Conservation (phyloP, 2,329 filamentous ascomycete species). For the Exophiala dermatitidis region DNA sequence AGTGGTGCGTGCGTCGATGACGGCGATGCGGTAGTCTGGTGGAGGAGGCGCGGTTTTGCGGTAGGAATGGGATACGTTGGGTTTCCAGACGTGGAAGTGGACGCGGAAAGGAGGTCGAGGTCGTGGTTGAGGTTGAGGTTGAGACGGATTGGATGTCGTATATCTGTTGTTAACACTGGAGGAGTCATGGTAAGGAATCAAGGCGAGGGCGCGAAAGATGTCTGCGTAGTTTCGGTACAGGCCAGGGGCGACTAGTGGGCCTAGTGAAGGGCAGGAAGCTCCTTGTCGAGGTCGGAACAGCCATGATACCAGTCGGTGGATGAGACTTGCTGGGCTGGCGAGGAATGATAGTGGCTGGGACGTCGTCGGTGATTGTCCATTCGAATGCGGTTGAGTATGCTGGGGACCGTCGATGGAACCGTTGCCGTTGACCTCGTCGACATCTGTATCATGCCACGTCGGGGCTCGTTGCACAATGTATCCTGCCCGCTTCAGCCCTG, state of each 20-base stretch:
- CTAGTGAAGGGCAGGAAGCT: constrained; percentile 31
- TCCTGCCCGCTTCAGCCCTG: constrained; percentile 72
- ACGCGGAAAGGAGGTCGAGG: constrained; percentile 56
- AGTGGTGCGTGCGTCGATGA: constrained; percentile 68
- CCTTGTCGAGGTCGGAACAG: constrained; percentile 29
- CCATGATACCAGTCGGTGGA: constrained; percentile 51
- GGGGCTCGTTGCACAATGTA: constrained; percentile 72
- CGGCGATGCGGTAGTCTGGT: constrained; percentile 78
- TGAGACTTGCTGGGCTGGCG: constrained; percentile 32
- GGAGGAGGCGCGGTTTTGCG: constrained; percentile 69
- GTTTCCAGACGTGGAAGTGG: constrained; percentile 77
- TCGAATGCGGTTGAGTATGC: neutral
- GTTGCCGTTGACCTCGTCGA: constrained; percentile 14
- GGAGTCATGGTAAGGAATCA: constrained; percentile 67
- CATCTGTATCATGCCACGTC: constrained; percentile 39
- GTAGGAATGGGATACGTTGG: constrained; percentile 52
- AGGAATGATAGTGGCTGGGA: constrained; percentile 1
- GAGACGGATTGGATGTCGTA: constrained; percentile 25
- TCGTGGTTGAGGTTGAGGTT: constrained; percentile 3
- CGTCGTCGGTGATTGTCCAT: neutral
- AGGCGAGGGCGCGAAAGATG: constrained; percentile 67
- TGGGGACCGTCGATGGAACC: neutral
- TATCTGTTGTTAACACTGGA: constrained; percentile 13
- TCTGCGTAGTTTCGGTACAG: constrained; percentile 59
- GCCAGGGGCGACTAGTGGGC: constrained; percentile 57